Evolutionary conservation across 2,329 filamentous ascomycete species (phyloP).

Genomic region (Alternaria hordeiaustralica): DNA sequence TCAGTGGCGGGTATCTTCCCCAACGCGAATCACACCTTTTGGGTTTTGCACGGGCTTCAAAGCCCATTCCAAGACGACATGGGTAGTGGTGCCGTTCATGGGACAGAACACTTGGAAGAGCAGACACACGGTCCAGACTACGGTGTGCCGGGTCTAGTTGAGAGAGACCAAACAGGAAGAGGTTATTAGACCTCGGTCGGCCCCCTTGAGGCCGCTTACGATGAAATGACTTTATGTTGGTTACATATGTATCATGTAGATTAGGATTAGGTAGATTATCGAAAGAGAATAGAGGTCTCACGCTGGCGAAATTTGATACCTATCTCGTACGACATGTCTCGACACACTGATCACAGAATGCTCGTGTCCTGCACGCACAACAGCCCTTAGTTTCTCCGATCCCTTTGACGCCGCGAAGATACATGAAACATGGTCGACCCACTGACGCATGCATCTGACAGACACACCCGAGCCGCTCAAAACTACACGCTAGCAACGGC

Average conservation of each 20-base stretch:
- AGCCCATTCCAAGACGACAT: conserved; percentile 37
- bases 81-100: conserved; percentile 17
- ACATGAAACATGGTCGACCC: neutral
- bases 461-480: neutral
- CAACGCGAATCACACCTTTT: conserved; percentile 21
- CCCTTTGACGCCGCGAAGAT: neutral
- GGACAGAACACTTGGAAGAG: conserved; percentile 1
- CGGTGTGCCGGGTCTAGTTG: conserved; percentile 28
- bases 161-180: conserved; percentile 24
- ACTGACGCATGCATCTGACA: neutral
- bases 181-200: conserved; percentile 13
- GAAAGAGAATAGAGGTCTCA: neutral
- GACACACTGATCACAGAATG: neutral
- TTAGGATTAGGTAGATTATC: neutral
- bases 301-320: neutral
- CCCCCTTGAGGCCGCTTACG: neutral
- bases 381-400: neutral
- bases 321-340: neutral
- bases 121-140: conserved; percentile 14
- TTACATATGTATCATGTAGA: neutral
- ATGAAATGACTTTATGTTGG: neutral
- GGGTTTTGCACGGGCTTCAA: conserved; percentile 39
- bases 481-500: neutral
- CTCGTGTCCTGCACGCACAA: neutral
- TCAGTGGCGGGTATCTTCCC: conserved; percentile 21